Percentiles rank a stretch among this genome's conserved stretches.
phyloP scores from a whole-genome alignment of 179 eudicot species.

The Corrigiola litoralis region DNA sequence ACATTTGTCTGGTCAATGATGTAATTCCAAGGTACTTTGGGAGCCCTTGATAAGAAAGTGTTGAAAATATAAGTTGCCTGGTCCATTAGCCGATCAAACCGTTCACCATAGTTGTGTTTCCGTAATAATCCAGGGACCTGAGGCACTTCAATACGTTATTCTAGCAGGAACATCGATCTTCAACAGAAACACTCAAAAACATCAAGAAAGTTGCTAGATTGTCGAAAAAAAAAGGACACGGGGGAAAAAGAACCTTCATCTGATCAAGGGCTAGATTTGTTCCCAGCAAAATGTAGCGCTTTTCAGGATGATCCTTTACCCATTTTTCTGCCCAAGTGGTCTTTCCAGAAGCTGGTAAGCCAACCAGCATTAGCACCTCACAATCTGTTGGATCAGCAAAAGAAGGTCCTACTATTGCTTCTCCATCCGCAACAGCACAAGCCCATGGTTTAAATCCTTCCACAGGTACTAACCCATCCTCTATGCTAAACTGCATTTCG shows the following conservation, averaged over 20 bases:
- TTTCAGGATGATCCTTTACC: slow-evolving; percentile 55
- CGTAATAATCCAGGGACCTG: slow-evolving; percentile 60
- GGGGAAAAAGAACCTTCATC: slow-evolving; percentile 50
- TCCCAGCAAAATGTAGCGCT: slow-evolving; percentile 64
- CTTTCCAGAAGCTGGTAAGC: slow-evolving; percentile 75
- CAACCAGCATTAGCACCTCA: slow-evolving; percentile 75
- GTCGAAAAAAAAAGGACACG: not conserved
- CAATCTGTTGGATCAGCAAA: slow-evolving; percentile 37
- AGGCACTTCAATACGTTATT: not conserved
- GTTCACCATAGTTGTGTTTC: slow-evolving; percentile 50
- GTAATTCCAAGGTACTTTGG: slow-evolving; percentile 49
- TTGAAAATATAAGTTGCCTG: slow-evolving; percentile 56
- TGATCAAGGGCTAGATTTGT: slow-evolving; percentile 59
- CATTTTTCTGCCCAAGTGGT: slow-evolving; percentile 73
- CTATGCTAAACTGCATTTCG: slow-evolving; percentile 51
- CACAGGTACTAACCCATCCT: slow-evolving; percentile 52
- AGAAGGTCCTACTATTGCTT: slow-evolving; percentile 43
- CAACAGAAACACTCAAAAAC: not conserved
- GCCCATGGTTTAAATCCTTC: slow-evolving; percentile 71
- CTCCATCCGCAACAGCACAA: slow-evolving; percentile 41
- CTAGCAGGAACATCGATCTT: not conserved
- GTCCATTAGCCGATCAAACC: slow-evolving; percentile 54
- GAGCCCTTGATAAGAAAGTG: slow-evolving; percentile 56
- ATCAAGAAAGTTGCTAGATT: too few relatives aligned
- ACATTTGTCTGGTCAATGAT: slow-evolving; percentile 70